These are phyloP conservation scores for Lachnum nothofagi DNA, from an alignment of 2,329 filamentous ascomycete species.

Conservation along the genomic window DNA sequence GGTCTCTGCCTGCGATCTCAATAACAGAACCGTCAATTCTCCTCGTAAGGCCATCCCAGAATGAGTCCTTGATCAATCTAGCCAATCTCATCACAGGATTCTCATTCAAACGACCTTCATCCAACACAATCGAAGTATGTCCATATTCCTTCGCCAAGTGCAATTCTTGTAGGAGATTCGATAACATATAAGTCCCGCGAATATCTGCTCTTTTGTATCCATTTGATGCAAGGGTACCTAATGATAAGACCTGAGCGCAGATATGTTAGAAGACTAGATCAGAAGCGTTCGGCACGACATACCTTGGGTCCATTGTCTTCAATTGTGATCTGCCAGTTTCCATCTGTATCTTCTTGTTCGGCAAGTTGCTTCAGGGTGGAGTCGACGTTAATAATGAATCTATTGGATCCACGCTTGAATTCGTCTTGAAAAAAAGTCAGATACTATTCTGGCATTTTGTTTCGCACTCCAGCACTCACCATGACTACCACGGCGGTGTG, in stretches of 20 bases:
- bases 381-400: conserved; percentile 83
- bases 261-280: neutral
- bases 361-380: conserved; percentile 73
- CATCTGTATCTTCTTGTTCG: conserved; percentile 84
- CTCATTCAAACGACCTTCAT: conserved; percentile 87
- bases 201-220: conserved; percentile 86
- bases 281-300: conserved; percentile 13
- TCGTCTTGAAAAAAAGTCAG: conserved; percentile 55
- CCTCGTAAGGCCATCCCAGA: conserved; percentile 88
- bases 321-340: conserved; percentile 95
- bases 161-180: conserved; percentile 91
- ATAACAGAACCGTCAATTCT: conserved; percentile 86
- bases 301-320: conserved; percentile 93
- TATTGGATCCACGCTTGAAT: conserved; percentile 60
- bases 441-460: neutral
- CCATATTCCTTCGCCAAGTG: conserved; percentile 88
- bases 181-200: conserved; percentile 94
- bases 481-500: conserved; percentile 31
- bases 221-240: conserved; percentile 80
- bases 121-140: conserved; percentile 81
- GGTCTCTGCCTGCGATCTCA: conserved; percentile 78
- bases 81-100: conserved; percentile 87
- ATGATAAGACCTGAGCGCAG: conserved; percentile 62
- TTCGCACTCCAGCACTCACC: conserved; percentile 20
- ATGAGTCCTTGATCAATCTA: conserved; percentile 80